Evolutionary conservation across 345 rosid species (phyloP), one percentile per base, ranked within the genome.

Genomic region (Camelina sativa): DNA sequence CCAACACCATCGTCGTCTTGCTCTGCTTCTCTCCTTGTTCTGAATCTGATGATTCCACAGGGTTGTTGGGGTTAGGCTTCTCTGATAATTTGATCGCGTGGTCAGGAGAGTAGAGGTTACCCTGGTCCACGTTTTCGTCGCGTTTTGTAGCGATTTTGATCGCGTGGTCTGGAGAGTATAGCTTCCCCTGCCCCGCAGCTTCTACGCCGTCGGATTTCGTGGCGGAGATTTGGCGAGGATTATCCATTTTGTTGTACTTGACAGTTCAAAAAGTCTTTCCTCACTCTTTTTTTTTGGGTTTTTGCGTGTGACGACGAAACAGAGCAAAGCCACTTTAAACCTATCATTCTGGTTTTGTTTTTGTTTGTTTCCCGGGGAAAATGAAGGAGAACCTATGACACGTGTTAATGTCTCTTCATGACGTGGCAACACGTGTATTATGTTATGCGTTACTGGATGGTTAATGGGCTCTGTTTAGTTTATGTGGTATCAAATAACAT

Each of bases 351-450:
- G 19, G 20, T 17, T 52, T 53, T 40, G 20, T 44, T 58, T 68
- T 71, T 77, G 73, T 77, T 60, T 71, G 76, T 77, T 71, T 71
- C 76, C 68, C 76, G 80, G 68, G 68, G 15, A 55, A 63, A 77
- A 46, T n/a, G 5, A 67, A 68, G 12, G 67, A 20, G 66, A 58
- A 3, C 35, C 4, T 58, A 12, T 6, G 17, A 16, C 73, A 71
- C 73, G 77, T 59, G 63, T 20, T 8, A 13, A 6, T 13, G 20
- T 4, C 5, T 17, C 1, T 63, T 47, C 30, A 64, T 56, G 71
- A 56, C 67, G 69, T 65, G 76, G 68, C 69, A 51, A 32, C 63
- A 77, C 58, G 77, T 58, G 72, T 56, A 17, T 46, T 5, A 0
- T 5, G 7, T n/a, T 19, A 2, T 60, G 22, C 0, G 16, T 66